phyloP scores from a whole-genome alignment of 148 eudicot species.

The Rhododendron vialii region DNA sequence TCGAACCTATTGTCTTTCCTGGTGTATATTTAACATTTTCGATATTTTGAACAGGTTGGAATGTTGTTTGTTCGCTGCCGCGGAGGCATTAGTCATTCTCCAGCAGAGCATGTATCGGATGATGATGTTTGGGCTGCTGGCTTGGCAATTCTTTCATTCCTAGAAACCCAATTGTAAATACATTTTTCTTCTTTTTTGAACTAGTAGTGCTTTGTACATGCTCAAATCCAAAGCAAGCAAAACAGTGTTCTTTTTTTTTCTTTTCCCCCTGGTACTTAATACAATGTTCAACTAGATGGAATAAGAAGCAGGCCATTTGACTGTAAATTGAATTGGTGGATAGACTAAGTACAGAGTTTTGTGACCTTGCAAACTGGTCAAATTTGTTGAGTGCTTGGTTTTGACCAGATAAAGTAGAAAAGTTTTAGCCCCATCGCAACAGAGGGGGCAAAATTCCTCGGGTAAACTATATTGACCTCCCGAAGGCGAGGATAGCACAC shows the following conservation, averaged over 20 bases:
- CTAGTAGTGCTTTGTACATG: neutral
- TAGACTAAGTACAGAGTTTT: too few species aligned
- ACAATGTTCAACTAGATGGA: too few species aligned
- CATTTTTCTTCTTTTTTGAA: neutral
- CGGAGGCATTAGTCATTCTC: conserved; percentile 97
- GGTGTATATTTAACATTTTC: neutral
- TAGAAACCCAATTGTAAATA: conserved; percentile 56
- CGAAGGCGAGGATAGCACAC: too few species aligned
- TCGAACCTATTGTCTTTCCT: neutral
- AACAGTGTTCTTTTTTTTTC: neutral
- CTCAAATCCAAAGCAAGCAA: neutral
- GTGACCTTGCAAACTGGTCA: too few species aligned
- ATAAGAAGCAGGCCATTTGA: too few species aligned
- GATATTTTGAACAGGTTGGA: conserved; percentile 49
- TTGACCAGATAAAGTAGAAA: too few species aligned
- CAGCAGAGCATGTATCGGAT: conserved; percentile 75
- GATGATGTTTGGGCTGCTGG: conserved; percentile 98
- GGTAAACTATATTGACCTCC: too few species aligned
- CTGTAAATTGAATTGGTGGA: too few species aligned
- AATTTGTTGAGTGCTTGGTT: too few species aligned
- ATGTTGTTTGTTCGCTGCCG: conserved; percentile 97
- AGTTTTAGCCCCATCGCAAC: too few species aligned
- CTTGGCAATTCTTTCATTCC: conserved; percentile 63
- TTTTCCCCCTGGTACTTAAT: too few species aligned
- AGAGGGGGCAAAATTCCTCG: too few species aligned